Conservation (phyloP, 345 rosid species). For the Salix brachista region DNA sequence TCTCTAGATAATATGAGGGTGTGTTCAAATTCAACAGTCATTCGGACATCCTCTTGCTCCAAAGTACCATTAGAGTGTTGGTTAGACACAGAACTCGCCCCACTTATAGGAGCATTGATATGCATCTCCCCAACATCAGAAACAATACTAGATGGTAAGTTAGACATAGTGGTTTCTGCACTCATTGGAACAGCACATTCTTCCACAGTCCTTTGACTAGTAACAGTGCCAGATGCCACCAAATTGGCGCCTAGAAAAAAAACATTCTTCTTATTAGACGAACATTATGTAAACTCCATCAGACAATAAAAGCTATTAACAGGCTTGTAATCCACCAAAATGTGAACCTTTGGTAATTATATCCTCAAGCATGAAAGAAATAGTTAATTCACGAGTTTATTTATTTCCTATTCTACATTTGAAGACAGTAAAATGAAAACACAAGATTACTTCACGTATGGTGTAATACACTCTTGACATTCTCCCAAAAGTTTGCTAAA, state of each 20-base stretch:
- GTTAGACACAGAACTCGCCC: constrained; percentile 20
- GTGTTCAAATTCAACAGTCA: constrained; percentile 48
- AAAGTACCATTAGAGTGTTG: constrained; percentile 19
- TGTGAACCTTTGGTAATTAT: background rate
- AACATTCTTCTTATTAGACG: background rate
- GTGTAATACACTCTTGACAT: background rate
- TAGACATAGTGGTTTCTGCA: constrained; percentile 25
- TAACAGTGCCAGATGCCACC: constrained; percentile 29
- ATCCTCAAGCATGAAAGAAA: background rate
- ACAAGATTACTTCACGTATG: background rate
- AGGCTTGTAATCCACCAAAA: background rate
- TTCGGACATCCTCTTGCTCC: constrained; percentile 31
- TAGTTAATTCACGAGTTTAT: too few relatives aligned
- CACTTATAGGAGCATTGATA: constrained; percentile 27
- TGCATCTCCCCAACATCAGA: constrained; percentile 33
- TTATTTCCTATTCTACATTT: background rate
- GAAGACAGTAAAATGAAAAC: background rate
- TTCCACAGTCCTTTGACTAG: constrained; percentile 29
- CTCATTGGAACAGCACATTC: constrained; percentile 26
- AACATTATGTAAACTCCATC: background rate
- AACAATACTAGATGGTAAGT: constrained; percentile 36
- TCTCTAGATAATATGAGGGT: constrained; percentile 48
- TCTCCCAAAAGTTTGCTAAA: background rate
- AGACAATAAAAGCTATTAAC: background rate
- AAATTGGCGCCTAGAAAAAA: constrained; percentile 33